Conservation (phyloP, 2,329 filamentous ascomycete genomes). For the Trichoderma semiorbis region DNA sequence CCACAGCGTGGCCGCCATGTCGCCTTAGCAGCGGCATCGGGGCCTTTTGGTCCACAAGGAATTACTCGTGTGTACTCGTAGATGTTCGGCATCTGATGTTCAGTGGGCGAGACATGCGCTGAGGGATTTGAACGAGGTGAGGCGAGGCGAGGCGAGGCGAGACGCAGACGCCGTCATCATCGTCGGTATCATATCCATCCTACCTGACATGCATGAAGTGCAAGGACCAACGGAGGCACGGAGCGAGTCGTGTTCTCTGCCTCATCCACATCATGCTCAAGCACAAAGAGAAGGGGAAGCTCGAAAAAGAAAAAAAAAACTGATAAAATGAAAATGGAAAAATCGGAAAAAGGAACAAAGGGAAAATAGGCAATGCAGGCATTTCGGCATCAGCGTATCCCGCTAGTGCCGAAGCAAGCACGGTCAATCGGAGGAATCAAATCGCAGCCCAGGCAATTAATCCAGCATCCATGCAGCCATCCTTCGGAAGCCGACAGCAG, state of each 20-base stretch:
- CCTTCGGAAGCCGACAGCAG: conserved; percentile 7
- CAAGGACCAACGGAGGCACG: background rate
- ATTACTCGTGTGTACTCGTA: background rate
- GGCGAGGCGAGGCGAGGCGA: background rate
- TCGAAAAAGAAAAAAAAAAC: background rate
- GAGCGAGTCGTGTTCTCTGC: background rate
- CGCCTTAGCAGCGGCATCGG: conserved; percentile 5
- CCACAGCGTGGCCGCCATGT: background rate
- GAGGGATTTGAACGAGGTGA: background rate
- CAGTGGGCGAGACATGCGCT: background rate
- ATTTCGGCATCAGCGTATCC: background rate
- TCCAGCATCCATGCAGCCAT: background rate
- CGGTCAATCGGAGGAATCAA: background rate
- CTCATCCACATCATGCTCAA: conserved; percentile 1
- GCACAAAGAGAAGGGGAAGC: background rate
- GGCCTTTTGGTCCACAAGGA: background rate
- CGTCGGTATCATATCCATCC: background rate
- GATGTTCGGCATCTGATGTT: background rate
- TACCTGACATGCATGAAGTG: background rate
- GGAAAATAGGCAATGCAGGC: background rate
- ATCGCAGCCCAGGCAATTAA: background rate
- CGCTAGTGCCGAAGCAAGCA: conserved; percentile 1
- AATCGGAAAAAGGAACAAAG: background rate
- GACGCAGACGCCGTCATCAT: background rate
- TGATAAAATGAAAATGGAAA: background rate